Evolutionary conservation across 2,329 filamentous ascomycete species (phyloP).

Genomic region (Verticillium klebahnii): DNA sequence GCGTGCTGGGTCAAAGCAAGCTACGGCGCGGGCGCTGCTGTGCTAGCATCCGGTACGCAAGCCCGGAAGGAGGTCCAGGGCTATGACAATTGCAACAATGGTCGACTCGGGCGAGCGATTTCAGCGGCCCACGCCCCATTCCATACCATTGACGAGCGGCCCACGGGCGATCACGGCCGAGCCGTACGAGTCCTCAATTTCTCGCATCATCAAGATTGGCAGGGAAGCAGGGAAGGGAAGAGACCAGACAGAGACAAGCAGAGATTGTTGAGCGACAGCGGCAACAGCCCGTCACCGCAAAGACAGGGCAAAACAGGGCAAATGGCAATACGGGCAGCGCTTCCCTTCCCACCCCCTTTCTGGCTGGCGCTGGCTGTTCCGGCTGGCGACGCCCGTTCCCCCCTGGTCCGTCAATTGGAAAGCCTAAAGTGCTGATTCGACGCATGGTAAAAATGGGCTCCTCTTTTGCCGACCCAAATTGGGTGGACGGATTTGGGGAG

Average conservation of each 20-base stretch:
- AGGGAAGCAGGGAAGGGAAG: neutral
- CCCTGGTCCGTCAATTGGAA: neutral
- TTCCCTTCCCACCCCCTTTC: neutral
- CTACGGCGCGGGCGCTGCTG: neutral
- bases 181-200: neutral
- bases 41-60: neutral
- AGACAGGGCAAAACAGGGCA: neutral
- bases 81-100: neutral
- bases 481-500: neutral
- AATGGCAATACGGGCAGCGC: neutral
- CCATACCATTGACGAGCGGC: neutral
- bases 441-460: neutral
- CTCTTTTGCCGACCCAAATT: neutral
- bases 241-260: neutral
- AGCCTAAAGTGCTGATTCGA: neutral
- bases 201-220: neutral
- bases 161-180: neutral
- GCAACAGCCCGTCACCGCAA: neutral
- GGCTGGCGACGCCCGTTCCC: neutral
- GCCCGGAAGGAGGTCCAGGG: neutral
- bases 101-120: neutral
- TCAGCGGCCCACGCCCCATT: neutral
- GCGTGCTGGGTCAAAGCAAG: neutral
- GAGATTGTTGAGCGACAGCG: neutral
- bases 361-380: neutral